These are phyloP conservation scores for Begonia loranthoides DNA, from an alignment of 306 rosid species.

Conservation along the genomic window DNA sequence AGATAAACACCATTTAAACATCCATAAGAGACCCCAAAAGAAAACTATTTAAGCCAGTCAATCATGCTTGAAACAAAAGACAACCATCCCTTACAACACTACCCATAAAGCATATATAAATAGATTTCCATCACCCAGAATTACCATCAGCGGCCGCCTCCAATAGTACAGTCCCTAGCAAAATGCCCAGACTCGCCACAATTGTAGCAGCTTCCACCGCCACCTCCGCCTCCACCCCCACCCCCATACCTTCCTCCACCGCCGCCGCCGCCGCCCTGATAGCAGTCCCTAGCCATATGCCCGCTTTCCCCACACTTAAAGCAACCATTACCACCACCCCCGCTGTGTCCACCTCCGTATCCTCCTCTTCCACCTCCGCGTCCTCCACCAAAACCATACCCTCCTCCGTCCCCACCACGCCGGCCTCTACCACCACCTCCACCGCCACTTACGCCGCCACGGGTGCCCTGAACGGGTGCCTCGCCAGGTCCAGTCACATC, in stretches of 20 bases:
- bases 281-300: conserved; percentile 12
- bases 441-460: conserved; percentile 11
- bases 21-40: too few species aligned
- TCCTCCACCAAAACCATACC: conserved; percentile 7
- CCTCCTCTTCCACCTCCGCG: conserved; percentile 8
- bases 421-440: conserved; percentile 5
- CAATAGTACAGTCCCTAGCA: too few species aligned
- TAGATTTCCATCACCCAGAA: too few species aligned
- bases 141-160: too few species aligned
- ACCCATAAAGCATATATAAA: too few species aligned
- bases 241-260: conserved; percentile 11
- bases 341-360: too few species aligned
- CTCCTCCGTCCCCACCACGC: conserved; percentile 22
- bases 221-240: conserved; percentile 22
- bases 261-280: conserved; percentile 9
- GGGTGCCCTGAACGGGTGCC: conserved; percentile 34
- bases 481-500: conserved; percentile 58
- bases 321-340: conserved; percentile 14
- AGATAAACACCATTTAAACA: too few species aligned
- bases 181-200: conserved; percentile 5
- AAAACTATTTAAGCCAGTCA: too few species aligned
- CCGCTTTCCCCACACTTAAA: conserved; percentile 23
- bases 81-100: too few species aligned
- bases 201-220: conserved; percentile 9
- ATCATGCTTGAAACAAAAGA: too few species aligned